Conservation (phyloP, 768 basidiomycete species). For the Tricholoma furcatifolium region DNA sequence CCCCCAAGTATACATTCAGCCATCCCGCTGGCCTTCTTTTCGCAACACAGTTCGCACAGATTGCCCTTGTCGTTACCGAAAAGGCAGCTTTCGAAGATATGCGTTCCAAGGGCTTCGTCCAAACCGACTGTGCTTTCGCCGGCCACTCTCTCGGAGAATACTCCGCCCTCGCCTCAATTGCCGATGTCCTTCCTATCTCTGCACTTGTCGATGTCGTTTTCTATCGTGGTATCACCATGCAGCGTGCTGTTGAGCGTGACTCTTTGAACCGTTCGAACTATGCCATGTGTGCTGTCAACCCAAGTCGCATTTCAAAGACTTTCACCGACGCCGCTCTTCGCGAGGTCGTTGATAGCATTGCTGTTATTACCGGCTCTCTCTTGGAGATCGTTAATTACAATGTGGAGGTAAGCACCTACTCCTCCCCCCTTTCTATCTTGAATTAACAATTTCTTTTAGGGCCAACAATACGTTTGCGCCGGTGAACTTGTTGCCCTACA, state of each 20-base stretch:
- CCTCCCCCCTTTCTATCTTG: conserved; percentile 4
- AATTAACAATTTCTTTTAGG: conserved; percentile 42
- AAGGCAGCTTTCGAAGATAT: conserved; percentile 99
- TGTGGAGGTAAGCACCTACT: conserved; percentile 61
- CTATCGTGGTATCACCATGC: conserved; percentile 99
- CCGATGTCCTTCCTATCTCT: conserved; percentile 93
- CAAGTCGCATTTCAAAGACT: conserved; percentile 88
- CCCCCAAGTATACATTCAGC: conserved; percentile 97
- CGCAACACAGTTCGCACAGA: conserved; percentile 98
- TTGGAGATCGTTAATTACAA: conserved; percentile 99
- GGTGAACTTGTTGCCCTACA: conserved; percentile 94
- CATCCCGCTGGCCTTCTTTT: conserved; percentile 94
- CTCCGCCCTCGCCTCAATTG: conserved; percentile 96
- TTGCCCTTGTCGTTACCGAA: conserved; percentile 96
- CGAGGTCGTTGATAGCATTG: conserved; percentile 93
- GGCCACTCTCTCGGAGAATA: conserved; percentile 99
- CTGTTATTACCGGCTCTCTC: conserved; percentile 70
- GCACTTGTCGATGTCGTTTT: conserved; percentile 97
- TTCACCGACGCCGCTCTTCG: conserved; percentile 96
- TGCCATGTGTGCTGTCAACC: conserved; percentile 99
- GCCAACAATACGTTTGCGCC: conserved; percentile 99
- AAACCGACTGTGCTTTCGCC: conserved; percentile 89
- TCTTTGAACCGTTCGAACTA: conserved; percentile 91
- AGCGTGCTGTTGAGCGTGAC: conserved; percentile 97
- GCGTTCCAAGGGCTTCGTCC: conserved; percentile 94